Percentiles rank a stretch among this genome's conserved stretches.
Evolutionary conservation across 2,329 filamentous ascomycete genomes (phyloP).

Genomic region (Colletotrichum tamarilloi): DNA sequence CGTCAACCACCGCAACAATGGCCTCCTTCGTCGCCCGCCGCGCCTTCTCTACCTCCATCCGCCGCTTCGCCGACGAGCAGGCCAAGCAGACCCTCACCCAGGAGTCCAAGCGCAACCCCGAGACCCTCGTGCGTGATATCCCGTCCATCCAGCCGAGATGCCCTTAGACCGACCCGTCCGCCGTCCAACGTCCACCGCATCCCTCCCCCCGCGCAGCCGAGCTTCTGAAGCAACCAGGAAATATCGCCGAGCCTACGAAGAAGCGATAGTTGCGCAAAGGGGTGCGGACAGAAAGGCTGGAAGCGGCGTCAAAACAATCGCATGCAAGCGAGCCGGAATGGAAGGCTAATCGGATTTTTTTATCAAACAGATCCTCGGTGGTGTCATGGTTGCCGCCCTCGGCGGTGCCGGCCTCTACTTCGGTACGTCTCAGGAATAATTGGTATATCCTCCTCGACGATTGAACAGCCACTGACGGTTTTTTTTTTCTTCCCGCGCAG

Average conservation of each 20-base stretch:
- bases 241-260: not conserved
- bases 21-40: constrained; percentile 67
- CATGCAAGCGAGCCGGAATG: not conserved
- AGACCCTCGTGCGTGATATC: constrained; percentile 55
- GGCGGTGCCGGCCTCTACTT: constrained; percentile 92
- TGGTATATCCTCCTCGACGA: constrained; percentile 36
- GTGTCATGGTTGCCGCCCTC: constrained; percentile 90
- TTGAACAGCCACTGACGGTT: not conserved
- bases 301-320: not conserved
- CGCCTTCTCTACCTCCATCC: constrained; percentile 64
- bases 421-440: constrained; percentile 59
- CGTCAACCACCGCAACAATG: constrained; percentile 55
- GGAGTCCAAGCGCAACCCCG: constrained; percentile 67
- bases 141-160: constrained; percentile 5
- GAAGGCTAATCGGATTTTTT: constrained; percentile 24
- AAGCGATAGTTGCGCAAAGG: not conserved
- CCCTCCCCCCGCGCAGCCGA: constrained; percentile 6
- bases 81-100: constrained; percentile 62
- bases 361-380: constrained; percentile 79
- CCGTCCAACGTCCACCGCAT: constrained; percentile 34
- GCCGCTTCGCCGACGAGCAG: constrained; percentile 56
- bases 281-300: not conserved
- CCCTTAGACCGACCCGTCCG: not conserved
- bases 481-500: constrained; percentile 52
- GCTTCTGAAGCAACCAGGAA: not conserved